phyloP scores from a whole-genome alignment of 495 filamentous ascomycete species.

The Cercophora sp. region DNA sequence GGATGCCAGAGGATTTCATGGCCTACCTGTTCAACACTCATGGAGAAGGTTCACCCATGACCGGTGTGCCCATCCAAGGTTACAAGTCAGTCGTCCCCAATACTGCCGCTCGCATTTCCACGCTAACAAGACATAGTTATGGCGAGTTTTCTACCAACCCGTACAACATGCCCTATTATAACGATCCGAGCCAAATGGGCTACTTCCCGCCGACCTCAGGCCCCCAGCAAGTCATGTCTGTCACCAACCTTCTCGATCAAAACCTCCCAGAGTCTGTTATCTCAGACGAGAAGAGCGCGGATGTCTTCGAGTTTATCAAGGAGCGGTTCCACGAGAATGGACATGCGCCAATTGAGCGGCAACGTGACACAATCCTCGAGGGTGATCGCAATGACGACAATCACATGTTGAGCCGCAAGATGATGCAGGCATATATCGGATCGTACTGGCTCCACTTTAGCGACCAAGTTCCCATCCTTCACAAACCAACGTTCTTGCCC shows the following conservation, averaged over 20 bases:
- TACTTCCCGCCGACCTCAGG: conserved; percentile 49
- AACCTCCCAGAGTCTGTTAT: conserved; percentile 73
- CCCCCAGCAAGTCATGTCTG: conserved; percentile 80
- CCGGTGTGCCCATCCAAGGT: conserved; percentile 44
- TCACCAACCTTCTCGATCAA: conserved; percentile 84
- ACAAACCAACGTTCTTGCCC: conserved; percentile 87
- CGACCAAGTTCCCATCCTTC: conserved; percentile 88
- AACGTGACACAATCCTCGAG: conserved; percentile 72
- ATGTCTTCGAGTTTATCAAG: conserved; percentile 81
- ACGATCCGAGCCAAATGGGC: conserved; percentile 43
- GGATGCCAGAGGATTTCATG: conserved; percentile 88
- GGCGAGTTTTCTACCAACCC: conserved; percentile 44
- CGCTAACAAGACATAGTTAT: conserved; percentile 41
- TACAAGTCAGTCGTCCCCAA: conserved; percentile 41
- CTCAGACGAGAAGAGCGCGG: conserved; percentile 81
- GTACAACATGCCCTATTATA: conserved; percentile 47
- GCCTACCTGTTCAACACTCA: conserved; percentile 82
- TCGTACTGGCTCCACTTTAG: conserved; percentile 96
- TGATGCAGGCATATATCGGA: conserved; percentile 93
- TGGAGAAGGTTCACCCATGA: conserved; percentile 40
- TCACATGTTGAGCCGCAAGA: conserved; percentile 81
- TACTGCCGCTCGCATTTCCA: background rate
- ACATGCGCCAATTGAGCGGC: conserved; percentile 66
- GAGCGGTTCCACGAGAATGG: conserved; percentile 77
- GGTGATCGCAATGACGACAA: conserved; percentile 66